Conservation (phyloP, 768 basidiomycete species). For the Hypholoma sublateritium region DNA sequence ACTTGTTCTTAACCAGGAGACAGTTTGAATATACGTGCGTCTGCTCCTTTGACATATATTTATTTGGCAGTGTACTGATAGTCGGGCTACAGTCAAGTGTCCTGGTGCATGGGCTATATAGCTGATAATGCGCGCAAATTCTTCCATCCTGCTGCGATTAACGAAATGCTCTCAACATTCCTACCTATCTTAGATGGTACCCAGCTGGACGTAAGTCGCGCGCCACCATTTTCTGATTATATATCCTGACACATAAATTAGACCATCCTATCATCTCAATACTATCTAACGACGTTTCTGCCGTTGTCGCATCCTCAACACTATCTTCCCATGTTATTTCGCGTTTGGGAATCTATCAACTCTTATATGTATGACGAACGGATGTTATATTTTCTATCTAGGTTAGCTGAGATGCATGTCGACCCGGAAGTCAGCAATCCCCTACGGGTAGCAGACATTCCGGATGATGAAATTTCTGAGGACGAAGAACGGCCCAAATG, state of each 20-base stretch:
- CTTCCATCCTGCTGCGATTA: constrained; percentile 85
- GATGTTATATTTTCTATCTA: constrained; percentile 81
- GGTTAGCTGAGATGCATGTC: constrained; percentile 77
- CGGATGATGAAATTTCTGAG: constrained; percentile 67
- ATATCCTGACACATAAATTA: constrained; percentile 26
- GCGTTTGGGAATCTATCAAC: constrained; percentile 86
- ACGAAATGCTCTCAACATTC: constrained; percentile 87
- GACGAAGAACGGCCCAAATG: constrained; percentile 61
- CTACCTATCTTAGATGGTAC: constrained; percentile 78
- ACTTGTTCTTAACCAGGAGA: constrained; percentile 74
- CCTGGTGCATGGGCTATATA: constrained; percentile 76
- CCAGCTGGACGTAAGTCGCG: constrained; percentile 60
- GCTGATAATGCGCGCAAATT: constrained; percentile 72
- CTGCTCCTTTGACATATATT: background rate
- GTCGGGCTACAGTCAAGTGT: constrained; percentile 51
- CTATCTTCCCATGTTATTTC: constrained; percentile 82
- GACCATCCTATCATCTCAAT: constrained; percentile 79
- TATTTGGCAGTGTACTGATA: constrained; percentile 6
- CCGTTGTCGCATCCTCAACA: constrained; percentile 83
- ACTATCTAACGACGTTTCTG: constrained; percentile 83
- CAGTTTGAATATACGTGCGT: constrained; percentile 79
- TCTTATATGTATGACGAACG: constrained; percentile 89
- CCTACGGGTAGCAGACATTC: constrained; percentile 57
- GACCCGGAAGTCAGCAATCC: constrained; percentile 79
- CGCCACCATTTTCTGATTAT: background rate